A percentile compares a stretch with the other conserved stretches of the same genome.
Conservation (phyloP, 345 rosid species). For the Physaria fendleri region DNA sequence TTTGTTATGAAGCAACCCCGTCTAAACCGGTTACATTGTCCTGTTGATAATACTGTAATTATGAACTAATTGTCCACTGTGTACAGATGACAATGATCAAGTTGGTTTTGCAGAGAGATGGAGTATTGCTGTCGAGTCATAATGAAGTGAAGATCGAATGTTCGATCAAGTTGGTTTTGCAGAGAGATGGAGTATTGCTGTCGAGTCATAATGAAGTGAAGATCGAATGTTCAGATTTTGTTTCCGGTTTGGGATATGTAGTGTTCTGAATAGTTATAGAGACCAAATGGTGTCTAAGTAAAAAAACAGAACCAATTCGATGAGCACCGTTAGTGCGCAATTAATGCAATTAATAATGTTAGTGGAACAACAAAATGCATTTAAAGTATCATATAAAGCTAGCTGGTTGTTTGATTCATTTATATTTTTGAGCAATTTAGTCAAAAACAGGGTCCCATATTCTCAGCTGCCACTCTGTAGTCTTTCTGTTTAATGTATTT, state of each 20-base stretch:
- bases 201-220: not conserved
- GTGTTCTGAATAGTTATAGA: not conserved
- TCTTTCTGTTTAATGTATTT: not conserved
- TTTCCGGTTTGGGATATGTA: not conserved
- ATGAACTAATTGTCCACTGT: not conserved
- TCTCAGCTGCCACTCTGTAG: constrained; percentile 8
- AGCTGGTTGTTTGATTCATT: not conserved
- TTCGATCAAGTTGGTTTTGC: not conserved
- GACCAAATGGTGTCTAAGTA: not conserved
- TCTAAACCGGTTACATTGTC: not conserved
- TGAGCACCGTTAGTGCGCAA: constrained; percentile 5
- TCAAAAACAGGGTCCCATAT: constrained; percentile 6
- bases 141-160: not conserved
- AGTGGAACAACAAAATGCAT: not conserved
- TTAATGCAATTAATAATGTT: not conserved
- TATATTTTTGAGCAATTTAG: not conserved
- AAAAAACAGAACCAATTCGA: constrained; percentile 1
- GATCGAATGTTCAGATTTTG: not conserved
- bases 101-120: not conserved
- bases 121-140: not conserved
- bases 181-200: not conserved
- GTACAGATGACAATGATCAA: not conserved
- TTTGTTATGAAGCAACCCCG: not conserved
- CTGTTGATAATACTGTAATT: not conserved
- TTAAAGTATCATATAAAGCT: not conserved